Conservation (phyloP, 1,284 basidiomycete genomes). For the Cryptococcus hybrid region DNA sequence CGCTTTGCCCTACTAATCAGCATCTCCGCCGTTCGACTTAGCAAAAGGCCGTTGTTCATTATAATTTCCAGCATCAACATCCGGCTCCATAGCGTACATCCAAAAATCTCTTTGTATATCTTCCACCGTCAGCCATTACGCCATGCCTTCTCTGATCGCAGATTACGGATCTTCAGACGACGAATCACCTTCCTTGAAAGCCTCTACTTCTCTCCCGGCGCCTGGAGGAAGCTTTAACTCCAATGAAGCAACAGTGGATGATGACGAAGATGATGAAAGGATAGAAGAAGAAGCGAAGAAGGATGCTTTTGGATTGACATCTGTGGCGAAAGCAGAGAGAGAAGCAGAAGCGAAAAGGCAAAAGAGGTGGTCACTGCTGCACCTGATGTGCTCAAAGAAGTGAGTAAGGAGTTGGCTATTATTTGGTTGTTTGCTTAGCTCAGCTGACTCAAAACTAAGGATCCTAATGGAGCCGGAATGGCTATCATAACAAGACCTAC, state of each 20-base stretch:
- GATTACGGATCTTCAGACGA: slow-evolving; percentile 50
- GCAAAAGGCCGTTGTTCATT: too few relatives aligned
- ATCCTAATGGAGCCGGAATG: slow-evolving; percentile 67
- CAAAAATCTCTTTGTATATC: too few relatives aligned
- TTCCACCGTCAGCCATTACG: not conserved
- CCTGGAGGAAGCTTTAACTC: slow-evolving; percentile 9
- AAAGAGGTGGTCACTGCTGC: slow-evolving; percentile 53
- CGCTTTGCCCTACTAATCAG: too few relatives aligned
- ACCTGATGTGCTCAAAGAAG: slow-evolving; percentile 81
- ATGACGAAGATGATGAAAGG: slow-evolving; percentile 43
- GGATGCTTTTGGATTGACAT: slow-evolving; percentile 47
- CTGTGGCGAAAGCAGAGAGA: not conserved
- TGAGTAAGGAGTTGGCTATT: slow-evolving; percentile 45
- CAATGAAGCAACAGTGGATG: slow-evolving; percentile 19
- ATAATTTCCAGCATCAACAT: too few relatives aligned
- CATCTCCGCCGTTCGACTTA: too few relatives aligned
- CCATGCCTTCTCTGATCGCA: slow-evolving; percentile 41
- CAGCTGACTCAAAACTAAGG: slow-evolving; percentile 53
- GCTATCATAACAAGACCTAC: slow-evolving; percentile 85
- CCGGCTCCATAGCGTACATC: too few relatives aligned
- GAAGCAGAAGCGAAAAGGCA: slow-evolving; percentile 7
- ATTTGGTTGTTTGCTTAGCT: not conserved
- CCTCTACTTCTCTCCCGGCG: slow-evolving; percentile 16
- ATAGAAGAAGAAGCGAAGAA: slow-evolving; percentile 36
- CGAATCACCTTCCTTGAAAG: slow-evolving; percentile 22